Evolutionary conservation across 345 rosid species (phyloP), one percentile per base, ranked within the genome.

Genomic region (Lepidium africanum): DNA sequence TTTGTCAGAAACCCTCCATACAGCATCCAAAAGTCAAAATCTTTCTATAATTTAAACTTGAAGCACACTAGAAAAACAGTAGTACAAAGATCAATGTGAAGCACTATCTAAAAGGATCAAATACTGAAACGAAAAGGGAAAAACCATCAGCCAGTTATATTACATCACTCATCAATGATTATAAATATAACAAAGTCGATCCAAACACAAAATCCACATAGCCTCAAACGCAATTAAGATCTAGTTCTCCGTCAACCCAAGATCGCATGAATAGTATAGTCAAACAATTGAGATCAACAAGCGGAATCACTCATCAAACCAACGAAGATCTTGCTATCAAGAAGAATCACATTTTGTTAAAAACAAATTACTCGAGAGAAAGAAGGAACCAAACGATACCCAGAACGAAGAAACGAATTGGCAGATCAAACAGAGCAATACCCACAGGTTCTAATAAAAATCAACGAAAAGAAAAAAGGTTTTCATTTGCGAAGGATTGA

Each of bases 1-100:
- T 73, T 65, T 59, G 3, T 73, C 7, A 73, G 63, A 23, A 59
- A 40, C 10, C 27, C 21, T 10, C 50, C 50, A 55, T 45, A 48
- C 12, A 49, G 4, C 45, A 64, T 72, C 2, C 9, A 25, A 15
- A 27, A 16, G 16, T 16, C 9, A 38, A 15, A 23, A 47, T 1
- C 17, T 58, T 37, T 69, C 33, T 35, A 61, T 39, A 15, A 14
- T 27, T 43, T 27, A 30, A 45, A 39, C 25, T 60, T 15, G 53
- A 62, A 59, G 43, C 12, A 30, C 30, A 59, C 15, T 38, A 58
- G 33, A 13, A 35, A 27, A 58, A 58, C 58, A 38, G 33, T 56
- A 45, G 16, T 57, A 68, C 3, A 52, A 30, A 54, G 19, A 59
- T 12, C 49, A 50, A 69, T 39, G 2, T 38, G 32, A 4, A 8